Conservation (phyloP, 2,329 filamentous ascomycete genomes). For the Curvularia eragrostidis region DNA sequence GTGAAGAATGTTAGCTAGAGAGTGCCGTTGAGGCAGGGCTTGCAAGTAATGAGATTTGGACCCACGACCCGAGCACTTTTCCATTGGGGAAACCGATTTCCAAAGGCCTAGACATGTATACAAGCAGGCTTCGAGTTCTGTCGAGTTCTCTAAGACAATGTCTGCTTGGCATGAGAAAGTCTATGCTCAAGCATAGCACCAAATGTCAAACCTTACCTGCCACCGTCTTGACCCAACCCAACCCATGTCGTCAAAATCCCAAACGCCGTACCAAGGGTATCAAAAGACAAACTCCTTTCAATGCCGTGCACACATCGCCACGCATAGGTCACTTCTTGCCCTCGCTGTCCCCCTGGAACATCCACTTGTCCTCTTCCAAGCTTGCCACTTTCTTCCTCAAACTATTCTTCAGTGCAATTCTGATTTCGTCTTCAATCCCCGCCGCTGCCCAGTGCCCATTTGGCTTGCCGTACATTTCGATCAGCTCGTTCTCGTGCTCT, state of each 20-base stretch:
- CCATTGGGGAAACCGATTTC: no score
- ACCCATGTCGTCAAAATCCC: background rate
- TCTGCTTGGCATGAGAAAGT: background rate
- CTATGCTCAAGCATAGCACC: background rate
- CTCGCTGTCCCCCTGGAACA: constrained; percentile 73
- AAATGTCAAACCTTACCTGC: no score
- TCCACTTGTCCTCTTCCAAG: constrained; percentile 86
- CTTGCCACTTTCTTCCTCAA: constrained; percentile 74
- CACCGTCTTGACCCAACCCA: background rate
- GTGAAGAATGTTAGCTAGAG: background rate
- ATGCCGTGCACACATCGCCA: background rate
- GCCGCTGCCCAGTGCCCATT: constrained; percentile 40
- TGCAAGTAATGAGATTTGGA: background rate
- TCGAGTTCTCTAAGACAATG: no score
- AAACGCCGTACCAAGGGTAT: constrained; percentile 8
- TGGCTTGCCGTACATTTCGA: constrained; percentile 42
- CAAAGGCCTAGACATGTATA: background rate
- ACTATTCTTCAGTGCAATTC: constrained; percentile 64
- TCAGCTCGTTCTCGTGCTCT: constrained; percentile 47
- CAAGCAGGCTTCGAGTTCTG: background rate
- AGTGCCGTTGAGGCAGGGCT: background rate
- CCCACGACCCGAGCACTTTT: background rate
- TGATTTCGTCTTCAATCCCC: constrained; percentile 50
- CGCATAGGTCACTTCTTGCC: constrained; percentile 16
- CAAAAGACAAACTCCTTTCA: background rate